Evolutionary conservation across 352 stramenopile genomes (phyloP).

Genomic region (Phytophthora lateralis): DNA sequence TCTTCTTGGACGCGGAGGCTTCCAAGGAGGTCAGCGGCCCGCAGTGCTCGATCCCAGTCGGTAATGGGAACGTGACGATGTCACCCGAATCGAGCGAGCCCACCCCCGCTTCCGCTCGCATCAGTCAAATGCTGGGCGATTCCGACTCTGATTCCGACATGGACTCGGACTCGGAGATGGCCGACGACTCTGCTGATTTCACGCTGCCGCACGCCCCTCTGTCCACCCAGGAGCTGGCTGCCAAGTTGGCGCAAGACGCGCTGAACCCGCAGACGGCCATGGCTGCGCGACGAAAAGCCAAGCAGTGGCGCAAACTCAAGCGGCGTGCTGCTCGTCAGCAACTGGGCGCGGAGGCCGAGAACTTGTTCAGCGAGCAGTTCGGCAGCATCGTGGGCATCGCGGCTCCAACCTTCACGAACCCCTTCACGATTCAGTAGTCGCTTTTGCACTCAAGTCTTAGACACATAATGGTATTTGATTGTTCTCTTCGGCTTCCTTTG

Average conservation of each 20-base stretch:
- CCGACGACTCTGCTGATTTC: slow-evolving; percentile 31
- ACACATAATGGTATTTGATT: slow-evolving; percentile 41
- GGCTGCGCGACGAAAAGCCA: slow-evolving; percentile 65
- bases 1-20: slow-evolving; percentile 52
- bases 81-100: slow-evolving; percentile 17
- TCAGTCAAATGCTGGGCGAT: slow-evolving; percentile 50
- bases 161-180: slow-evolving; percentile 60
- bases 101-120: slow-evolving; percentile 31
- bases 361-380: slow-evolving; percentile 65
- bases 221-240: slow-evolving; percentile 48
- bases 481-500: slow-evolving; percentile 33
- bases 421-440: slow-evolving; percentile 24
- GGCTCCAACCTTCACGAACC: slow-evolving; percentile 29
- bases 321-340: slow-evolving; percentile 64
- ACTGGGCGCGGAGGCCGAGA: slow-evolving; percentile 56
- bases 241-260: slow-evolving; percentile 61
- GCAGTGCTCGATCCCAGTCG: slow-evolving; percentile 53
- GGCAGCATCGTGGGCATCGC: slow-evolving; percentile 48
- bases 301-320: slow-evolving; percentile 82
- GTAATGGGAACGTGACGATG: slow-evolving; percentile 22
- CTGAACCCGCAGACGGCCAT: slow-evolving; percentile 65
- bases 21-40: slow-evolving; percentile 35
- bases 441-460: slow-evolving; percentile 20
- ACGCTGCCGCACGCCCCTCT: slow-evolving; percentile 21
- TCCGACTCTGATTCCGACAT: slow-evolving; percentile 62